These are phyloP conservation scores for Monosporascus sp. DNA, from an alignment of 2,329 filamentous ascomycete genomes.

Conservation along the genomic window DNA sequence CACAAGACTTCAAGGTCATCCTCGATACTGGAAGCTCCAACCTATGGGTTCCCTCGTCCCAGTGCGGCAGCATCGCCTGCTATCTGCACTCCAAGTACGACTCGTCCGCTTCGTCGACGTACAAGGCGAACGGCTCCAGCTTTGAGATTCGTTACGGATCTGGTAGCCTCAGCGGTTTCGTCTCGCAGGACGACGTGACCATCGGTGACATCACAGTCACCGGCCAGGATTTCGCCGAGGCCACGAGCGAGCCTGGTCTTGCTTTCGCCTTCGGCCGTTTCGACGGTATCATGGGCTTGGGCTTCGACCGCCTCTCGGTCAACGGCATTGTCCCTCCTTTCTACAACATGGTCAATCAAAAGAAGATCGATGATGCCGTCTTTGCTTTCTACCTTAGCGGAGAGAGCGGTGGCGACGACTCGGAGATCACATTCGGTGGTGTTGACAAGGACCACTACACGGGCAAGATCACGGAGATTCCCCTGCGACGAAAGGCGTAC, in stretches of 20 bases:
- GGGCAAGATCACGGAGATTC: slow-evolving; percentile 88
- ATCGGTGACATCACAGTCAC: slow-evolving; percentile 89
- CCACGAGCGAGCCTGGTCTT: slow-evolving; percentile 89
- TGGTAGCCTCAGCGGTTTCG: slow-evolving; percentile 85
- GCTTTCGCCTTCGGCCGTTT: slow-evolving; percentile 98
- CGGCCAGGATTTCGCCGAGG: slow-evolving; percentile 92
- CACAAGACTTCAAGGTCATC: slow-evolving; percentile 96
- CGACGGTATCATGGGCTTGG: slow-evolving; percentile 92
- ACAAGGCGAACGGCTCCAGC: slow-evolving; percentile 86
- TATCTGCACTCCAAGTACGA: slow-evolving; percentile 98
- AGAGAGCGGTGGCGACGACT: slow-evolving; percentile 62
- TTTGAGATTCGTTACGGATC: slow-evolving; percentile 97
- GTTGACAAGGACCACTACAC: slow-evolving; percentile 74
- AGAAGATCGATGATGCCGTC: slow-evolving; percentile 81
- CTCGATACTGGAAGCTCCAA: slow-evolving; percentile 98
- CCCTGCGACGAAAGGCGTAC: slow-evolving; percentile 96
- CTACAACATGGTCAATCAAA: slow-evolving; percentile 91
- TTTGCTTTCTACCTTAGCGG: slow-evolving; percentile 95
- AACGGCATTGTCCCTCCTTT: slow-evolving; percentile 93
- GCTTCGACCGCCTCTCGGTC: slow-evolving; percentile 94
- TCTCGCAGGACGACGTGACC: slow-evolving; percentile 79
- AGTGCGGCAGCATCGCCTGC: slow-evolving; percentile 94
- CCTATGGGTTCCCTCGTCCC: slow-evolving; percentile 89
- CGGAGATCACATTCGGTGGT: slow-evolving; percentile 86
- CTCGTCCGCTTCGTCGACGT: slow-evolving; percentile 79